Evolutionary conservation across 1,284 basidiomycete genomes (phyloP).

Genomic region (Ceratobasidium sp.): DNA sequence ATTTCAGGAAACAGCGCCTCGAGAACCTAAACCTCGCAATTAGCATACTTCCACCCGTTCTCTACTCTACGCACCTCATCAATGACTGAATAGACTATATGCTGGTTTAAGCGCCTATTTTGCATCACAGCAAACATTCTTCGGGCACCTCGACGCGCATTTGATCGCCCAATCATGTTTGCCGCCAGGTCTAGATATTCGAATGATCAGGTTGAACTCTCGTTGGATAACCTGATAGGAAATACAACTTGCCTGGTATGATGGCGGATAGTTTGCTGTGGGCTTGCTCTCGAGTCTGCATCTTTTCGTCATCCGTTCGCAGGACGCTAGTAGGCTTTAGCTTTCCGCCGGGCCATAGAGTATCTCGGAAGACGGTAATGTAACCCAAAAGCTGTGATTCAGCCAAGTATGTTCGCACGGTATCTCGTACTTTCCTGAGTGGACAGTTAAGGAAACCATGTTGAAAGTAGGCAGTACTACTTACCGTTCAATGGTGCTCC

Average conservation of each 20-base stretch:
- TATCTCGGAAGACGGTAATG: conserved; percentile 76
- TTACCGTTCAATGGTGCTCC: conserved; percentile 94
- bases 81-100: conserved; percentile 86
- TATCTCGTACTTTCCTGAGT: conserved; percentile 87
- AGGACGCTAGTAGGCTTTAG: conserved; percentile 72
- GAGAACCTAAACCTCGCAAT: conserved; percentile 64
- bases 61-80: conserved; percentile 77
- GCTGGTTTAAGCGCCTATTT: conserved; percentile 92
- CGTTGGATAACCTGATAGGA: neutral
- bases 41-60: conserved; percentile 17
- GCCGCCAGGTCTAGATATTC: conserved; percentile 84
- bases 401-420: conserved; percentile 72
- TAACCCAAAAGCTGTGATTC: conserved; percentile 77
- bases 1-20: conserved; percentile 73
- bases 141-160: conserved; percentile 91
- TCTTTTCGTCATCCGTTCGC: conserved; percentile 85
- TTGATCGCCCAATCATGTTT: conserved; percentile 95
- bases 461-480: conserved; percentile 49
- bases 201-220: neutral
- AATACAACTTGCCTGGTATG: conserved; percentile 79
- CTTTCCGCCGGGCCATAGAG: conserved; percentile 87
- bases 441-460: no score
- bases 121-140: conserved; percentile 93
- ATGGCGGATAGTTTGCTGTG: conserved; percentile 89
- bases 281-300: conserved; percentile 84